These are phyloP conservation scores for Pachyrhizus erosus DNA, from an alignment of 306 rosid species.

Conservation along the genomic window DNA sequence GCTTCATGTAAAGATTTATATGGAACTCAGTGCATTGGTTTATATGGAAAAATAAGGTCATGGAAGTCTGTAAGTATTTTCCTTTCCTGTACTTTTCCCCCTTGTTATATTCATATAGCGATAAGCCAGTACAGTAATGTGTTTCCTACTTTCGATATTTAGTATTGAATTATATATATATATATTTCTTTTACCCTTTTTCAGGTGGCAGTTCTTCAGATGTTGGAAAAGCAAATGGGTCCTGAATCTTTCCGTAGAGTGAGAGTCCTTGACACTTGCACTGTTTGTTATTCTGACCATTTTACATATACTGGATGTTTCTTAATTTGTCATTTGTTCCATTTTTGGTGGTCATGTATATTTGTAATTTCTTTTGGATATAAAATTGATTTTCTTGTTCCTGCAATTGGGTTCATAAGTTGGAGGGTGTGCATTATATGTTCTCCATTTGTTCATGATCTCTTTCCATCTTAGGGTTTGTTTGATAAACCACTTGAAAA, in stretches of 20 bases:
- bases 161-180: neutral
- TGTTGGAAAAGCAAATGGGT: slow-evolving; percentile 99
- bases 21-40: slow-evolving; percentile 92
- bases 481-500: neutral
- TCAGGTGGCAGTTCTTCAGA: slow-evolving; percentile 96
- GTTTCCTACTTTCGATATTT: slow-evolving; percentile 4
- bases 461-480: neutral
- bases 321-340: neutral
- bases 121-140: neutral
- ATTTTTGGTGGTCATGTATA: neutral
- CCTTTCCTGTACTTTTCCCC: neutral
- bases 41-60: slow-evolving; percentile 88
- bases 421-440: neutral
- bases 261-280: slow-evolving; percentile 45
- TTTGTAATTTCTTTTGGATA: neutral
- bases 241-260: slow-evolving; percentile 97
- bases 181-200: slow-evolving; percentile 4
- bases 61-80: slow-evolving; percentile 89
- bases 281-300: slow-evolving; percentile 1
- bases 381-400: neutral
- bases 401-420: neutral
- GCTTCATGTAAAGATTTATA: slow-evolving; percentile 90
- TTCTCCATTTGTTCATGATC: neutral
- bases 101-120: neutral
- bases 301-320: slow-evolving; percentile 11